Evolutionary conservation across 257 asterid genomes (phyloP).

Genomic region (Fraxinus pennsylvanica): DNA sequence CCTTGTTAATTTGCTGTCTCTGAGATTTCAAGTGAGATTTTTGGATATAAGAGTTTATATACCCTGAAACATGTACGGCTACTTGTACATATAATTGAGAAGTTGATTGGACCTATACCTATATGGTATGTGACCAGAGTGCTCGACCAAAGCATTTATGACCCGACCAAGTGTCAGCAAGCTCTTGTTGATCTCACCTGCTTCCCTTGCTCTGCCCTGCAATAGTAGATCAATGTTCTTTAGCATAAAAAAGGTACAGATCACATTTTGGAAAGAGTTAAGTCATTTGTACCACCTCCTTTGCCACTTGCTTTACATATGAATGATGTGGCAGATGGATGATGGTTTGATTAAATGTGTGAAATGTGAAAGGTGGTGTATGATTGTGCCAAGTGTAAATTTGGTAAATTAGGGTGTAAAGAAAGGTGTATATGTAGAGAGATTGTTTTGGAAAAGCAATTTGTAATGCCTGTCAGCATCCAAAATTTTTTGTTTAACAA

Average conservation of each 20-base stretch:
- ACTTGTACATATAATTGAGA: conserved; percentile 1
- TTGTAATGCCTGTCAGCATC: neutral
- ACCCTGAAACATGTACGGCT: neutral
- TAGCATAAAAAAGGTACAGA: neutral
- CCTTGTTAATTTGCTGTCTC: conserved; percentile 71
- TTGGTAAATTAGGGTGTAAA: no score
- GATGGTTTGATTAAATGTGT: no score
- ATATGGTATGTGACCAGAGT: conserved; percentile 60
- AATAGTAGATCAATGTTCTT: neutral
- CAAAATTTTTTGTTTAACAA: no score
- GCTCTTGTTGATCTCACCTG: conserved; percentile 71
- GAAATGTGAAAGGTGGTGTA: no score
- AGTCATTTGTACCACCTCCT: no score
- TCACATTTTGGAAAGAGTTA: neutral
- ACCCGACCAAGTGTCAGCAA: conserved; percentile 64
- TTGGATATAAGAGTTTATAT: neutral
- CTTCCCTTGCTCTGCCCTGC: conserved; percentile 67
- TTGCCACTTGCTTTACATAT: no score
- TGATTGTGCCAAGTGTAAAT: no score
- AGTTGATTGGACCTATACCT: conserved; percentile 30
- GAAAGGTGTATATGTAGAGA: no score
- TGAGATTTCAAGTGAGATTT: conserved; percentile 25
- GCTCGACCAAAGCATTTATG: conserved; percentile 57
- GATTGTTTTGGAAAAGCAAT: neutral
- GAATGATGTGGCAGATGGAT: no score